Percentiles rank a stretch among this genome's conserved stretches.
phyloP scores from a whole-genome alignment of 108 stramenopile species.

The Fragilariopsis cylindrus region DNA sequence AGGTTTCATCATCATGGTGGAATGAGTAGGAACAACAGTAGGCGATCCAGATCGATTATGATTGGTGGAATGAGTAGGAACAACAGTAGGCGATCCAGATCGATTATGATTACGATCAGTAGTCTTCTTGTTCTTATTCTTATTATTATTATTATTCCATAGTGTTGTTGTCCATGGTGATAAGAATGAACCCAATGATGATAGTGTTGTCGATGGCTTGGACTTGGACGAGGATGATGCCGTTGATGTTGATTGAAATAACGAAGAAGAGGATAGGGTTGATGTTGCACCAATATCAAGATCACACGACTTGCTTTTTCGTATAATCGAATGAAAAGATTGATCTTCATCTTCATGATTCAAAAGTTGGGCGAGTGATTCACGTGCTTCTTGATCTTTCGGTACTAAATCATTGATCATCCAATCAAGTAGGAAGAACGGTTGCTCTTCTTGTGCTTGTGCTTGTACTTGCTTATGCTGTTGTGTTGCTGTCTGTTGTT shows the following conservation, averaged over 20 bases:
- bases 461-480: not conserved
- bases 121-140: not conserved
- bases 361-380: not conserved
- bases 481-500: not conserved
- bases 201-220: too few relatives aligned
- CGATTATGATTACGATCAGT: not conserved
- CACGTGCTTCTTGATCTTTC: not conserved
- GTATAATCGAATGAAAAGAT: not conserved
- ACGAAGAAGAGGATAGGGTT: too few relatives aligned
- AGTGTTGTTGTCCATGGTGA: too few relatives aligned
- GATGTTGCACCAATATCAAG: too few relatives aligned
- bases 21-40: too few relatives aligned
- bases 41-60: not conserved
- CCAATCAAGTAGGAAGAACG: slow-evolving; percentile 19
- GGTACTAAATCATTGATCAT: slow-evolving; percentile 15
- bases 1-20: not conserved
- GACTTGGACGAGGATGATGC: too few relatives aligned
- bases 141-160: not conserved
- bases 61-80: not conserved
- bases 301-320: too few relatives aligned
- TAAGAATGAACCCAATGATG: too few relatives aligned
- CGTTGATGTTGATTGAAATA: too few relatives aligned
- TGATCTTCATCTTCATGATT: not conserved
- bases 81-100: too few relatives aligned
- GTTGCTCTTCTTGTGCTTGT: not conserved